Evolutionary conservation across 495 filamentous ascomycete species (phyloP), one percentile per base, ranked within the genome.

Genomic region (Ramalina intermedia): DNA sequence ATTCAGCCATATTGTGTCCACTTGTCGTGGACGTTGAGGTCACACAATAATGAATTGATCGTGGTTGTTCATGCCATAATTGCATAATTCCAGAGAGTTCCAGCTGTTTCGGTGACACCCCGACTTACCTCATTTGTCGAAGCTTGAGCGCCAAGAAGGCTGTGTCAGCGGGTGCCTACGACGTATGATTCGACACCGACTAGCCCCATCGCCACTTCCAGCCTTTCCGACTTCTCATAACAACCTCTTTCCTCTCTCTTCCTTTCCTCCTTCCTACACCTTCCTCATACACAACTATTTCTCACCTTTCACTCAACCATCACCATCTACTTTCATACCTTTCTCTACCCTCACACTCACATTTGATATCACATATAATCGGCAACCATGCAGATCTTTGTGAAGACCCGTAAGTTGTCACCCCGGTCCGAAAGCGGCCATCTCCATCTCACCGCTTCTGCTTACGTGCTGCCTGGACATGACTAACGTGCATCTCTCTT

Each of bases 381-480:
- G 50, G 46, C 51, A 53, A 76, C 52, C 67, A 95, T 95, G 88
- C 88, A 95, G 76, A 94, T 95, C 75, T 95, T 95, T 70, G 88
- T 95, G 57, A 94, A 94, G 81, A 94, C 87, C 56, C 76, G 84
- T 89, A 72, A 82, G 83, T 82, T 54, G 2, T 33, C 46, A 50
- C 53, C 52, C 51, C 57, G 58, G 50, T 56, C 54, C 49, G 42
- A 16, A 40, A 33, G 41, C 53, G 36, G 37, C 33, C 46, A 43
- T 47, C 9, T 42, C 45, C 50, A 50, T 48, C 47, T 50, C 46
- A 13, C 14, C 38, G 36, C 16, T 29, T 33, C 24, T 29, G n/a
- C 35, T 33, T 40, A 18, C 41, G 35, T 21, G 24, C 12, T 7
- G 12, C 29, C 12, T 33, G 29, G 8, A 33, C 29, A 18, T 9